A percentile compares a stretch with the other conserved stretches of the same genome.
Conservation (phyloP, 257 asterid genomes). For the Nicotiana sylvestris region DNA sequence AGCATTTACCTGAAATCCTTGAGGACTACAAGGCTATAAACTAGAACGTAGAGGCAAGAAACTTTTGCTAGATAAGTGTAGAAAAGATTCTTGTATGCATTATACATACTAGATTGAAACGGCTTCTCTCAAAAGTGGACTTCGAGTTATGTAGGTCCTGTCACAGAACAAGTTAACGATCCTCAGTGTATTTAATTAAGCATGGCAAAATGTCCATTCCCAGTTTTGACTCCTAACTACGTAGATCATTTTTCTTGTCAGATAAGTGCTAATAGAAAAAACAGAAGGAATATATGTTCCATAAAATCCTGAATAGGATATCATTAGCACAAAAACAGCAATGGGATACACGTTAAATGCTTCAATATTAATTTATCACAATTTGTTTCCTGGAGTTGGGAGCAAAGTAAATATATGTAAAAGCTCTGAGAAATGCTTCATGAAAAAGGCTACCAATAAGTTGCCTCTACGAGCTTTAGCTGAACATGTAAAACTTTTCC, state of each 20-base stretch:
- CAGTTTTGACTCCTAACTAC: neutral
- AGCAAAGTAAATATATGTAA: neutral
- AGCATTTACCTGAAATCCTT: constrained; percentile 82
- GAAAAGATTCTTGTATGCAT: constrained; percentile 21
- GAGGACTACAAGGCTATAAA: constrained; percentile 34
- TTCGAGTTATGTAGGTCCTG: constrained; percentile 96
- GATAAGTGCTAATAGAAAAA: neutral
- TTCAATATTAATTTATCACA: neutral
- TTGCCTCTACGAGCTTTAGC: neutral
- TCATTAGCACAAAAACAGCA: constrained; percentile 1
- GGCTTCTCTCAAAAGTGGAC: constrained; percentile 91
- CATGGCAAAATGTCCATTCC: constrained; percentile 2
- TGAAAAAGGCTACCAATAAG: neutral
- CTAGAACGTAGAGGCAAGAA: constrained; percentile 9
- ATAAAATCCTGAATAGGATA: neutral
- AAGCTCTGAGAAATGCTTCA: neutral
- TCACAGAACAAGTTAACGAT: constrained; percentile 30
- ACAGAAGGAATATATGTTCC: neutral
- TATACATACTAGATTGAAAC: constrained; percentile 79
- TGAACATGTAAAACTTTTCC: neutral
- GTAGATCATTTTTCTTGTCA: neutral
- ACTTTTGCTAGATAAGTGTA: neutral
- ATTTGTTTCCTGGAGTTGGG: neutral
- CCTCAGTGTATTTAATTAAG: neutral
- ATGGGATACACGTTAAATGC: neutral